Percentiles rank a stretch among this genome's conserved stretches.
These are phyloP conservation scores for Niebla homalea DNA, from an alignment of 495 filamentous ascomycete genomes.

Conservation along the genomic window DNA sequence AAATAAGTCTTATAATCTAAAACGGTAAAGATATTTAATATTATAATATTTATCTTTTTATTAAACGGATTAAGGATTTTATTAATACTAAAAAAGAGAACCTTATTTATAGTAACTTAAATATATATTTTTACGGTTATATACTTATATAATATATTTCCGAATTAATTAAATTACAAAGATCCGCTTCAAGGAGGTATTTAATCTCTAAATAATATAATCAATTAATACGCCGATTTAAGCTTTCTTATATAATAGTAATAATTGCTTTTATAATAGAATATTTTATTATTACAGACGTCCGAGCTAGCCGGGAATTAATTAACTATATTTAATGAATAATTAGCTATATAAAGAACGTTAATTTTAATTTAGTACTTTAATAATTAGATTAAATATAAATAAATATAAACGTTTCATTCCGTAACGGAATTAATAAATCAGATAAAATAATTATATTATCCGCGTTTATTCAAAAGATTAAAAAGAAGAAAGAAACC, in stretches of 20 bases:
- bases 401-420: background rate
- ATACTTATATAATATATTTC: background rate
- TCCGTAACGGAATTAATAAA: background rate
- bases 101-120: background rate
- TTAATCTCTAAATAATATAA: background rate
- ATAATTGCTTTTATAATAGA: background rate
- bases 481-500: conserved; percentile 1
- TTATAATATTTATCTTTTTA: conserved; percentile 5
- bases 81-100: background rate
- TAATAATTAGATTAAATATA: conserved; percentile 1
- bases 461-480: background rate
- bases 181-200: background rate
- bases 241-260: background rate
- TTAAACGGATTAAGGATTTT: background rate
- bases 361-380: background rate
- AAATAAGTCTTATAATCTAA: background rate
- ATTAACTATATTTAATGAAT: background rate
- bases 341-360: background rate
- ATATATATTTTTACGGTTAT: background rate
- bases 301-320: background rate
- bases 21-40: conserved; percentile 1
- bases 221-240: background rate
- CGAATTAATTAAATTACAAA: background rate
- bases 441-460: background rate
- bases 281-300: background rate